A percentile compares a stretch with the other conserved stretches of the same genome.
Evolutionary conservation across 169 alveolate genomes (phyloP).

Genomic region (Eimeria acervulina): DNA sequence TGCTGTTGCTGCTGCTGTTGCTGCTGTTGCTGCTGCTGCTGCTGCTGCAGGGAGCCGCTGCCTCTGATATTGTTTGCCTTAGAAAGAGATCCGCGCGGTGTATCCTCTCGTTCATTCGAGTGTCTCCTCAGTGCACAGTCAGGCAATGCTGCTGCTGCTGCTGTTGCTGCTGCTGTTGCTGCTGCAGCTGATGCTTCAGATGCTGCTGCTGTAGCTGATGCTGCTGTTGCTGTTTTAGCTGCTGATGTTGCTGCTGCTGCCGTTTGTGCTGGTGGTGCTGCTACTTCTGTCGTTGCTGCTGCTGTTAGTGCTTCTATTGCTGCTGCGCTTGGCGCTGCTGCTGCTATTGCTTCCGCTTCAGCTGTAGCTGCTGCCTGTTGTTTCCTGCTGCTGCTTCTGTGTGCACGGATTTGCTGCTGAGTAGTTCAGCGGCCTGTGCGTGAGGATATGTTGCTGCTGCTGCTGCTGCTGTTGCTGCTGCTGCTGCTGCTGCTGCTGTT

Average conservation of each 20-base stretch:
- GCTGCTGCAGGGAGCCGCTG: slow-evolving; percentile 24
- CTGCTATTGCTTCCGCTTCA: no score
- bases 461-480: slow-evolving; percentile 29
- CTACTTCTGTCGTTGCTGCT: slow-evolving; percentile 16
- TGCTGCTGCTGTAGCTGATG: no score
- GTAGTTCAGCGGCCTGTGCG: no score
- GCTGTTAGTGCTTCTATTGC: not conserved
- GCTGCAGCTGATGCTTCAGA: no score
- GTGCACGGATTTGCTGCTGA: no score
- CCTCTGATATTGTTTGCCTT: not conserved
- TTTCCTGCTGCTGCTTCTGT: no score
- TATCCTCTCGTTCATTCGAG: not conserved
- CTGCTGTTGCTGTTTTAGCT: not conserved
- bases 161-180: slow-evolving; percentile 1
- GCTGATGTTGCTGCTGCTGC: slow-evolving; percentile 57
- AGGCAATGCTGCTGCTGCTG: slow-evolving; percentile 39
- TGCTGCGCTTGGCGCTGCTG: not conserved
- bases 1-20: slow-evolving; percentile 21
- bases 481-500: slow-evolving; percentile 15
- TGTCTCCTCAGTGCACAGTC: not conserved
- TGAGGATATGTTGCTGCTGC: not conserved
- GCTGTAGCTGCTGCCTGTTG: no score
- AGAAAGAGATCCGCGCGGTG: not conserved
- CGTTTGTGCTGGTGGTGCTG: slow-evolving; percentile 23
- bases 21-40: slow-evolving; percentile 32